Percentiles rank a stretch among this genome's conserved stretches.
These are phyloP conservation scores for Malassezia slooffiae DNA, from an alignment of 1,284 basidiomycete genomes.

Conservation along the genomic window DNA sequence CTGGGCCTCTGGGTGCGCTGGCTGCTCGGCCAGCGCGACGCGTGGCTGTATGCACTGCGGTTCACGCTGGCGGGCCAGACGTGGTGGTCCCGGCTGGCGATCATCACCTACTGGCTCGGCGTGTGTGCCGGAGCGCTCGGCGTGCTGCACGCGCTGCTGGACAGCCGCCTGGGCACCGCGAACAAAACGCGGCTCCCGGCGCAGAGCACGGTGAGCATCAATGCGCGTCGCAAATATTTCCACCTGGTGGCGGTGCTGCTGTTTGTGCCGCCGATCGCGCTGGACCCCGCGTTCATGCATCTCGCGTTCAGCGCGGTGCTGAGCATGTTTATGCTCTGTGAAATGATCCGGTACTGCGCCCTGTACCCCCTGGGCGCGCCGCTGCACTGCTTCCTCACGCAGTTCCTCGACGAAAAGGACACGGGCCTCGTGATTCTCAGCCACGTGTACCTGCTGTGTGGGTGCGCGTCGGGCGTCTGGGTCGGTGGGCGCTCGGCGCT, in stretches of 20 bases:
- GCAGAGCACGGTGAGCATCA: constrained; percentile 56
- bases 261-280: constrained; percentile 83
- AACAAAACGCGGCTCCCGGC: constrained; percentile 6
- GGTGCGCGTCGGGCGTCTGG: constrained; percentile 87
- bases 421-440: constrained; percentile 89
- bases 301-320: constrained; percentile 68
- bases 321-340: constrained; percentile 41
- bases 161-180: neutral
- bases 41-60: constrained; percentile 69
- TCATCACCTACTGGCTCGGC: constrained; percentile 74
- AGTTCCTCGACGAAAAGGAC: constrained; percentile 92
- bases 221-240: constrained; percentile 94
- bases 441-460: constrained; percentile 91
- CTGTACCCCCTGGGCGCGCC: constrained; percentile 88
- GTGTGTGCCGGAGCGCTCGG: constrained; percentile 66
- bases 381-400: constrained; percentile 84
- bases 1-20: constrained; percentile 86
- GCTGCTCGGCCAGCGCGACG: constrained; percentile 71
- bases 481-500: constrained; percentile 56
- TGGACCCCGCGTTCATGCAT: constrained; percentile 92
- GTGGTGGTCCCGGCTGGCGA: constrained; percentile 68
- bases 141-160: constrained; percentile 8
- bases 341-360: constrained; percentile 69
- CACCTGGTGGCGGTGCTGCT: constrained; percentile 88
- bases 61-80: constrained; percentile 60